These are phyloP conservation scores for Corchorus capsularis DNA, from an alignment of 345 rosid genomes.

Conservation along the genomic window DNA sequence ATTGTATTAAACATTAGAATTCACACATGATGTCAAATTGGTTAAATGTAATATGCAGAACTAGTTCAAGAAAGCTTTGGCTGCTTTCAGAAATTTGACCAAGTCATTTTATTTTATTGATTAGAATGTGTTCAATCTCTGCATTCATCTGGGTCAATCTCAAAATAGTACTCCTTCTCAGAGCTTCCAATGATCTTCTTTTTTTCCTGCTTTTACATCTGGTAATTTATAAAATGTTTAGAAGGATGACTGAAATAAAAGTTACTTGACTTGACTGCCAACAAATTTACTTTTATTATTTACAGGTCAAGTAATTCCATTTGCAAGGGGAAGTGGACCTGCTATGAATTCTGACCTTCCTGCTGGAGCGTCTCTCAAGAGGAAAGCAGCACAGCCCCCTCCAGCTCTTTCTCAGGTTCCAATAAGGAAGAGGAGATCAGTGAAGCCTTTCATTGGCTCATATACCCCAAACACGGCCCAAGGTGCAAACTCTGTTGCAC, in stretches of 20 bases:
- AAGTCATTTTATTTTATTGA: conserved; percentile 1
- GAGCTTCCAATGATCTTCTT: neutral
- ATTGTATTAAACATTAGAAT: neutral
- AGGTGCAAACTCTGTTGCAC: conserved; percentile 9
- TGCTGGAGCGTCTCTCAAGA: conserved; percentile 28
- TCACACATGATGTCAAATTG: neutral
- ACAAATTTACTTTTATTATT: conserved; percentile 2
- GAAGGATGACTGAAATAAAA: neutral
- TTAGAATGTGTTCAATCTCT: conserved; percentile 6
- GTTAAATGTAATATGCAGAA: neutral
- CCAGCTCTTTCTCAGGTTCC: conserved; percentile 8
- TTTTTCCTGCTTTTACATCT: conserved; percentile 15
- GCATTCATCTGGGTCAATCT: conserved; percentile 19
- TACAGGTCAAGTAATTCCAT: conserved; percentile 28
- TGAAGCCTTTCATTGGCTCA: conserved; percentile 1
- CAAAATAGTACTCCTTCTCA: conserved; percentile 5
- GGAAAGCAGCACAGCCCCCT: conserved; percentile 9
- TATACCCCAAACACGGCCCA: neutral
- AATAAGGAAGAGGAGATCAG: conserved; percentile 15
- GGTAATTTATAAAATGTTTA: conserved; percentile 3
- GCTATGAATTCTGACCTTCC: conserved; percentile 7
- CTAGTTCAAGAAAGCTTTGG: neutral
- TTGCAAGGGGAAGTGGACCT: conserved; percentile 12
- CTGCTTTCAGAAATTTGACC: conserved; percentile 1
- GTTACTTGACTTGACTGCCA: neutral